Percentiles rank a stretch among this genome's conserved stretches.
These are phyloP conservation scores for Puccinia polysora DNA, from an alignment of 1,284 basidiomycete genomes.

Conservation along the genomic window DNA sequence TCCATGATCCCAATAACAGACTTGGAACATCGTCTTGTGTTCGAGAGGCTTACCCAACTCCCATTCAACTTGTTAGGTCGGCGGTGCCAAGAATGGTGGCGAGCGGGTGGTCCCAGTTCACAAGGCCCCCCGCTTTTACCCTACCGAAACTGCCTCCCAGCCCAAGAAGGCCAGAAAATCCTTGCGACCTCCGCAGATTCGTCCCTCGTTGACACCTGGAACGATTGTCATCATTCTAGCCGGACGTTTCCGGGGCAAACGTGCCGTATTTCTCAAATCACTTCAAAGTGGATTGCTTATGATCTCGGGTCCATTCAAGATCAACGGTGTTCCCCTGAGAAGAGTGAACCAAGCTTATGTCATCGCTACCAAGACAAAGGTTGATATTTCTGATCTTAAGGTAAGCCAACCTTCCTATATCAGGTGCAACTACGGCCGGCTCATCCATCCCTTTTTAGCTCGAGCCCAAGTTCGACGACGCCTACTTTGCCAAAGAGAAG, in stretches of 20 bases:
- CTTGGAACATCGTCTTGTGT: conserved; percentile 62
- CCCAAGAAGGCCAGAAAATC: conserved; percentile 90
- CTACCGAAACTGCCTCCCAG: conserved; percentile 82
- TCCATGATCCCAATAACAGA: conserved; percentile 54
- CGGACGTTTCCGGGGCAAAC: conserved; percentile 96
- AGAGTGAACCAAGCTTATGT: conserved; percentile 99
- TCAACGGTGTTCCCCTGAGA: conserved; percentile 97
- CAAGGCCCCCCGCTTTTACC: conserved; percentile 94
- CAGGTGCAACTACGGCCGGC: conserved; percentile 39
- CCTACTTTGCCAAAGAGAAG: conserved; percentile 84
- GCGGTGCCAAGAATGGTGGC: conserved; percentile 85
- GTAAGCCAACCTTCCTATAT: conserved; percentile 56
- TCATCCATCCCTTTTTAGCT: conserved; percentile 46
- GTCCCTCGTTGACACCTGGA: conserved; percentile 85
- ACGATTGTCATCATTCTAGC: conserved; percentile 94
- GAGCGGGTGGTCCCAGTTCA: conserved; percentile 75
- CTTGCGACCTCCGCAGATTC: conserved; percentile 68
- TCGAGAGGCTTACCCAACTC: neutral
- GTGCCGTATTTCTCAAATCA: conserved; percentile 98
- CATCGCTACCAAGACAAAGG: conserved; percentile 94
- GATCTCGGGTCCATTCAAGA: conserved; percentile 95
- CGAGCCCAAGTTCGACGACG: conserved; percentile 79
- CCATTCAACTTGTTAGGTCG: conserved; percentile 57
- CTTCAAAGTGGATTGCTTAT: conserved; percentile 85
- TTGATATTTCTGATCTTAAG: conserved; percentile 74